phyloP scores from a whole-genome alignment of 805 yeast genomes.

The Candida vartiovaarae region DNA sequence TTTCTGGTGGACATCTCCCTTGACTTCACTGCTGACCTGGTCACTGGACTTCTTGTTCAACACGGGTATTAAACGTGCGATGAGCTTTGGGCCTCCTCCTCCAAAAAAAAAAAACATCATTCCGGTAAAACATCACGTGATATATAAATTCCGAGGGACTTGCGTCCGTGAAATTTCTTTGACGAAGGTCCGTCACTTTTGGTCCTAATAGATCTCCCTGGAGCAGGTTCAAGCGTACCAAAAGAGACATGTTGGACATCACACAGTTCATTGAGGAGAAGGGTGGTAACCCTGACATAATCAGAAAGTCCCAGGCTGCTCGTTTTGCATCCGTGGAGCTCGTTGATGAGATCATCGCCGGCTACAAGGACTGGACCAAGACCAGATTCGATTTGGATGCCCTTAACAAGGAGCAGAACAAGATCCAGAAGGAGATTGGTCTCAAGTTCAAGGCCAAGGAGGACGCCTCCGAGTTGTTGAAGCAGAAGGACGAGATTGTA shows the following conservation, averaged over 20 bases:
- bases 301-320: slow-evolving; percentile 83
- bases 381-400: slow-evolving; percentile 87
- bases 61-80: too few species aligned
- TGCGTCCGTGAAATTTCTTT: too few species aligned
- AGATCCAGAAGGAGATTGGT: slow-evolving; percentile 90
- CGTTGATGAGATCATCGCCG: slow-evolving; percentile 90
- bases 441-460: slow-evolving; percentile 89
- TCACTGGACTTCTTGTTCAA: too few species aligned
- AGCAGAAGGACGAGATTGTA: slow-evolving; percentile 69
- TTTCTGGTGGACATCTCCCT: slow-evolving; percentile 17
- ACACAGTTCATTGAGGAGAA: slow-evolving; percentile 88
- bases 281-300: slow-evolving; percentile 91
- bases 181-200: too few species aligned
- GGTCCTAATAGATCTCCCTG: too few species aligned
- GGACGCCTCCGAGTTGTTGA: slow-evolving; percentile 80
- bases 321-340: slow-evolving; percentile 93
- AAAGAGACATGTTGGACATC: slow-evolving; percentile 75
- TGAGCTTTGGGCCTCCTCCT: too few species aligned
- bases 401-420: slow-evolving; percentile 80
- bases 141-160: too few species aligned
- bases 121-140: too few species aligned
- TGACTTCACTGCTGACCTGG: too few species aligned
- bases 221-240: too few species aligned
- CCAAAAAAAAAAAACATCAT: too few species aligned
- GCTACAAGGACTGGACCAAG: slow-evolving; percentile 89